Evolutionary conservation across 306 rosid species (phyloP), one percentile per base, ranked within the genome.

Genomic region (Lathyrus aphaca): DNA sequence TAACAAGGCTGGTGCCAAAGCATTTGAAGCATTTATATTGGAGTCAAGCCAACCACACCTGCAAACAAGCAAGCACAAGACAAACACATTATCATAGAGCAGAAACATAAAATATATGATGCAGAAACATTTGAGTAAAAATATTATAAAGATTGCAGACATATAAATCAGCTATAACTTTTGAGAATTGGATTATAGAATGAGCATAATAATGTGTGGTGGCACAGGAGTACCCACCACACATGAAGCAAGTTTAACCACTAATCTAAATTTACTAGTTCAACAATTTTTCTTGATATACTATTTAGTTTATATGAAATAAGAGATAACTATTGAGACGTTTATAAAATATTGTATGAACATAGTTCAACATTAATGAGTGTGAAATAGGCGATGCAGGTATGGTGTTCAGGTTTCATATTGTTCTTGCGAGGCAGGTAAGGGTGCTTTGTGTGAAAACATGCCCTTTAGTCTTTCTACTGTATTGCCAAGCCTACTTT

Each of bases 1-100:
- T 66, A 73, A 44, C 66, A 71, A 10, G 68, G 46, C 62, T 53
- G 73, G 66, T 74, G 15, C 78, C 9, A 7, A 67, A 55, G 58
- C 74, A 32, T 44, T 38, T 12, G 43, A 29, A 35, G 64, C 32
- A 50, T 43, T 80, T 73, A 91, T 56, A 80, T 32, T 2, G 92
- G 97, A 16, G 97, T 91, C 83, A 86, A 66, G 49, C 96, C 96
- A 72, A 88, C 88, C 29, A 90, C 96, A 53, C 97, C 97, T 88
- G 88, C 76, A 80, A 57, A 80, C n/a, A 75, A 19, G 58, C 51
- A 64, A 56, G 38, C 60, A 74, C 37, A 56, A n/a, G n/a, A 57
- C 11, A 64, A 12, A 44, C 42, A 63, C 68, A 9, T 38, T 45
- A 61, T 32, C 42, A 72, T 0, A 58, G 16, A 53, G 38, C 27